Evolutionary conservation across 2,329 filamentous ascomycete genomes (phyloP), one percentile per base, ranked within the genome.

Genomic region (Colletotrichum kahawae): DNA sequence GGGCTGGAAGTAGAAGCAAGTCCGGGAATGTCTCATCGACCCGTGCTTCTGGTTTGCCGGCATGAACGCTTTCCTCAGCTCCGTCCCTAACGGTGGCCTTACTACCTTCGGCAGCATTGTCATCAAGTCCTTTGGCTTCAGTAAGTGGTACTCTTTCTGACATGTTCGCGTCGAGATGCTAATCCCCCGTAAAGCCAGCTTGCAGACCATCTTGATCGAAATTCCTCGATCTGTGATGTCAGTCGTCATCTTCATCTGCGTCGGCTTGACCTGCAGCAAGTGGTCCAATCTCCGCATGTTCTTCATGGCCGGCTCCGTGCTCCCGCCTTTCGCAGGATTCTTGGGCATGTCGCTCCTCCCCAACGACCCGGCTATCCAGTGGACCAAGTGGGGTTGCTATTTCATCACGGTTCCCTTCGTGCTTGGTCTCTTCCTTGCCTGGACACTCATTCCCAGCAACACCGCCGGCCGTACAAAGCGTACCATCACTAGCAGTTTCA

Each of bases 381-480:
- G 83, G 83, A 78, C 75, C 5, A 85, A 84, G 71, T 85, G 82
- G 82, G 82, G 82, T 68, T 83, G 81, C 54, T 84, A 82, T 74
- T 81, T 84, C 74, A 82, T 85, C 77, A 83, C 82, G 1, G 82
- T 84, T 1, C 79, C 83, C 1, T 82, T 80, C 33, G 79, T 82
- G 5, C 36, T 76, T 0, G 74, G 59, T 2, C 70, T 76, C 14
- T 76, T 76, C 51, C 74, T 76, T 54, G 74, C 74, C 38, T 76
- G 70, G 74, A 63, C 74, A 2, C 29, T 75, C 56, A 83, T 88
- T 63, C 85, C 86, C 0, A 86, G 84, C 38, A 88, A 88, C 77
- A 82, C 86, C 5, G 85, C 85, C 6, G 87, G 87, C 9, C 82
- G 85, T 9, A 88, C 87, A 0, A 88, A 88, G 77, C 84, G 86